These are phyloP conservation scores for Elaeagnus macrophylla DNA, from an alignment of 306 rosid genomes.

Conservation along the genomic window DNA sequence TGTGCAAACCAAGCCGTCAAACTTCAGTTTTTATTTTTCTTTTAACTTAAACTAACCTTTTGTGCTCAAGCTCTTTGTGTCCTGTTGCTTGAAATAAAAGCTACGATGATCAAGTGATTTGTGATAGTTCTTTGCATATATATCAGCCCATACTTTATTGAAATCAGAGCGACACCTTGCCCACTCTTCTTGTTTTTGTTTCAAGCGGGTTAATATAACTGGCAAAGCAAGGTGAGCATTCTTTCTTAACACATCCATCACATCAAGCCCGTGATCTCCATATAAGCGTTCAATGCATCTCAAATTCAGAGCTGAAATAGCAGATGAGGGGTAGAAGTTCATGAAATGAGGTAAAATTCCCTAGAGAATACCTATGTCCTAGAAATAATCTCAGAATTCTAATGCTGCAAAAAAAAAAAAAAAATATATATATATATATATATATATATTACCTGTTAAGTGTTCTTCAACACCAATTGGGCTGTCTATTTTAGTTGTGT, in stretches of 20 bases:
- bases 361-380: slow-evolving; percentile 10
- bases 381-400: slow-evolving; percentile 15
- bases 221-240: slow-evolving; percentile 85
- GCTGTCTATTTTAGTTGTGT: slow-evolving; percentile 52
- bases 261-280: slow-evolving; percentile 99
- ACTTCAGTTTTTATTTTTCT: too few relatives aligned
- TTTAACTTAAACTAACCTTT: slow-evolving; percentile 41
- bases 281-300: slow-evolving; percentile 93
- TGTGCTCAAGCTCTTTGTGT: slow-evolving; percentile 83
- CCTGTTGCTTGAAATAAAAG: slow-evolving; percentile 99
- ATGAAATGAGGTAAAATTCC: slow-evolving; percentile 19
- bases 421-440: too few relatives aligned
- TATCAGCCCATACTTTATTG: slow-evolving; percentile 96
- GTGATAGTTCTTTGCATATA: slow-evolving; percentile 93
- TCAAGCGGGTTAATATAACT: slow-evolving; percentile 81
- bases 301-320: slow-evolving; percentile 61
- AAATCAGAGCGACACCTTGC: slow-evolving; percentile 89
- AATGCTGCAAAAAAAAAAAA: slow-evolving; percentile 19
- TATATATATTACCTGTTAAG: slow-evolving; percentile 70
- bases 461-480: slow-evolving; percentile 74
- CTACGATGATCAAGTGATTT: slow-evolving; percentile 99
- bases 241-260: slow-evolving; percentile 82
- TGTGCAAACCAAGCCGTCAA: too few relatives aligned
- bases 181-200: slow-evolving; percentile 99
- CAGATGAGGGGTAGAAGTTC: slow-evolving; percentile 12